Conservation (phyloP, 352 stramenopile species). For the Phytophthora colocasiae region DNA sequence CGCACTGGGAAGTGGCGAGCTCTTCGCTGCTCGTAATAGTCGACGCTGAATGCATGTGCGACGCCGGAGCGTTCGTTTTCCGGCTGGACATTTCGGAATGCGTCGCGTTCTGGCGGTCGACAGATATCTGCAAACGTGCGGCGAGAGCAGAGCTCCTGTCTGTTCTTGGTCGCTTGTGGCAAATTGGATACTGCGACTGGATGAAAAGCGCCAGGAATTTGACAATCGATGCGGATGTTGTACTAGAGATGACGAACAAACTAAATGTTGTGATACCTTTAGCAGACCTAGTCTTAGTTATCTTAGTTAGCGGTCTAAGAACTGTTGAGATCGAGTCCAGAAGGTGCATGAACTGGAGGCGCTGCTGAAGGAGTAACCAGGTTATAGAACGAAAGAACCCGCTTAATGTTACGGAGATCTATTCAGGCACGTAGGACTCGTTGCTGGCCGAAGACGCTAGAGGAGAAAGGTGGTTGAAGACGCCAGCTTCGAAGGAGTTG, state of each 20-base stretch:
- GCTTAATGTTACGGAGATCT: constrained; percentile 83
- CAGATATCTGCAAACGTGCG: constrained; percentile 4
- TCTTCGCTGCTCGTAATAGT: background rate
- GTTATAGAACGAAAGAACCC: constrained; percentile 51
- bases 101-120: too few relatives aligned
- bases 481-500: constrained; percentile 70
- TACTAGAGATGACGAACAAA: constrained; percentile 1
- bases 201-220: background rate
- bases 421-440: constrained; percentile 78
- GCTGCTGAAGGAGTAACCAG: constrained; percentile 52
- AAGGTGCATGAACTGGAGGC: constrained; percentile 61
- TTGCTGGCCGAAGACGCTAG: constrained; percentile 56
- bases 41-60: background rate
- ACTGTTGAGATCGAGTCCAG: constrained; percentile 39
- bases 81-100: too few relatives aligned
- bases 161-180: background rate
- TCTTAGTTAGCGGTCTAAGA: too few relatives aligned
- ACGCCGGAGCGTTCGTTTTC: too few relatives aligned
- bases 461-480: constrained; percentile 78
- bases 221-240: background rate
- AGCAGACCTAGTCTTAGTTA: too few relatives aligned
- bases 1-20: constrained; percentile 18
- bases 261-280: background rate
- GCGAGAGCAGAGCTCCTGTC: constrained; percentile 1
- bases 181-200: background rate